phyloP scores from a whole-genome alignment of 768 basidiomycete genomes.

The Pleurotus tuber-regium region DNA sequence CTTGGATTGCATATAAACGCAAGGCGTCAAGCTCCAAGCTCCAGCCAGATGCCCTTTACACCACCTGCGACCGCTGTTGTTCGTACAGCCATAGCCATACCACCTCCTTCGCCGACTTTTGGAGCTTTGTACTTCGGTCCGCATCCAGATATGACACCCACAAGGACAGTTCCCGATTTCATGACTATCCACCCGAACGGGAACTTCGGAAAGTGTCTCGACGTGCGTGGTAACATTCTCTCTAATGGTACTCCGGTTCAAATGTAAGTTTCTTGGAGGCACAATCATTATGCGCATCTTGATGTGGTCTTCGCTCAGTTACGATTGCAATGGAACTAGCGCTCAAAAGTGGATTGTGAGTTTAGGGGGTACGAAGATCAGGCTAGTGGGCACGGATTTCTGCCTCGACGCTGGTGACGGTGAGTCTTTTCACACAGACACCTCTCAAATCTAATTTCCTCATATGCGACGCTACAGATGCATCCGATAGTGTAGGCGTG shows the following conservation, averaged over 20 bases:
- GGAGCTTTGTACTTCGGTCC: no score
- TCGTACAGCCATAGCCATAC: not conserved
- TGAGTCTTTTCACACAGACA: no score
- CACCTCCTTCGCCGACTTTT: not conserved
- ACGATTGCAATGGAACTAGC: not conserved
- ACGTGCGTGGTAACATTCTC: not conserved
- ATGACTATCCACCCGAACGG: not conserved
- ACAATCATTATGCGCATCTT: no score
- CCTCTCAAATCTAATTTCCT: no score
- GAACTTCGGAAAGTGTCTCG: not conserved
- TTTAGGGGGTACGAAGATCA: not conserved
- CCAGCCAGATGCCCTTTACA: not conserved
- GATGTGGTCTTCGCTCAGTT: no score
- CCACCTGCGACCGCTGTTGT: not conserved
- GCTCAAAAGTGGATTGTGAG: not conserved
- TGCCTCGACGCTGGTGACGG: constrained; percentile 1
- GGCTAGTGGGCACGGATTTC: not conserved
- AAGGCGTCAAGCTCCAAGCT: no score
- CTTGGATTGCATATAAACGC: no score
- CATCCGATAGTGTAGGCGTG: no score
- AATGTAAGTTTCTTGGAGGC: constrained; percentile 6
- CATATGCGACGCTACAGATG: no score
- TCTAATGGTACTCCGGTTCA: constrained; percentile 1
- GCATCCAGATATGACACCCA: not conserved
- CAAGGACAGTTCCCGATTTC: not conserved